These are phyloP conservation scores for Cladosporium cucumerinum DNA, from an alignment of 2,329 filamentous ascomycete genomes.

Conservation along the genomic window DNA sequence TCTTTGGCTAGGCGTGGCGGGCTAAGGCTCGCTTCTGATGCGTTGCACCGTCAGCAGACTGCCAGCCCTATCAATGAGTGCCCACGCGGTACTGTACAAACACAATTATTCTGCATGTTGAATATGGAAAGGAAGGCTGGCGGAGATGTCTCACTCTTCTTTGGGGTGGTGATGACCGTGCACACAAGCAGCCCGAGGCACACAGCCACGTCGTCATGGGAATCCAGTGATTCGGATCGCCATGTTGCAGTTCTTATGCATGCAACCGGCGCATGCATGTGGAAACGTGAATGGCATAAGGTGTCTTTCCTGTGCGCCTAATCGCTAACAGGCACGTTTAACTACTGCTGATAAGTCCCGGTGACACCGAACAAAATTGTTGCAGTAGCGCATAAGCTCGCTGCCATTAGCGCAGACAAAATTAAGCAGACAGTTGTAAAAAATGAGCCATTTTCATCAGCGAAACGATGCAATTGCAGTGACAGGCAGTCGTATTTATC, in stretches of 20 bases:
- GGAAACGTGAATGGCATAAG: background rate
- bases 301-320: background rate
- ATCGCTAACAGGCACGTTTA: background rate
- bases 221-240: background rate
- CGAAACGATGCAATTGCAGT: background rate
- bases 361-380: background rate
- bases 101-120: background rate
- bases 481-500: background rate
- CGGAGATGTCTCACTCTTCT: background rate
- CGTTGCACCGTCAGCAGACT: background rate
- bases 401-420: background rate
- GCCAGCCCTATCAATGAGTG: background rate
- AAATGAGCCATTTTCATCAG: background rate
- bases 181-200: background rate
- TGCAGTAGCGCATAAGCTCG: background rate
- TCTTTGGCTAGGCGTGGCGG: background rate
- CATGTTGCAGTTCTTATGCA: background rate
- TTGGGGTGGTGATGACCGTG: background rate
- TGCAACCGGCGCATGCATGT: background rate
- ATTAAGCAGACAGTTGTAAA: too few relatives aligned
- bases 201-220: constrained; percentile 2
- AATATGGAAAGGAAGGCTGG: background rate
- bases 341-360: background rate
- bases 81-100: background rate
- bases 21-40: background rate